These are phyloP conservation scores for Cryptosporidium tyzzeri DNA, from an alignment of 169 alveolate genomes.

Conservation along the genomic window DNA sequence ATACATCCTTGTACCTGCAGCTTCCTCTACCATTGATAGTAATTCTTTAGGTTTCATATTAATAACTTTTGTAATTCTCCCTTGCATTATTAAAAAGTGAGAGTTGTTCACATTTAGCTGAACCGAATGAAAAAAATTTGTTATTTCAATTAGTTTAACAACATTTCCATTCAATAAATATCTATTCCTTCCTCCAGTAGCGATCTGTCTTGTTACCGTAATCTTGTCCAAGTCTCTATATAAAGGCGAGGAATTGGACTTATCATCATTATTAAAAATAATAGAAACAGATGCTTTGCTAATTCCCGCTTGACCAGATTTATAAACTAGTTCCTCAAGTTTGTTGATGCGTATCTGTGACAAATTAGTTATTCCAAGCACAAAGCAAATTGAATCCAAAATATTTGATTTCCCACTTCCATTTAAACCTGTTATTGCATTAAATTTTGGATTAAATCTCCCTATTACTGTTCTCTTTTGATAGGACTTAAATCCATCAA, in stretches of 20 bases:
- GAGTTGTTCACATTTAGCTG: conserved; percentile 98
- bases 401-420: conserved; percentile 99
- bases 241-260: conserved; percentile 86
- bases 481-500: conserved; percentile 75
- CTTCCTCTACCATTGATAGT: conserved; percentile 96
- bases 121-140: conserved; percentile 93
- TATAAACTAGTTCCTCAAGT: conserved; percentile 96
- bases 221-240: conserved; percentile 88
- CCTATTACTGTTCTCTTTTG: conserved; percentile 87
- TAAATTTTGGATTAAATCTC: conserved; percentile 96
- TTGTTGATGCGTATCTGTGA: conserved; percentile 92
- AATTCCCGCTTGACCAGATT: conserved; percentile 98
- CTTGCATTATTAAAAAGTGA: conserved; percentile 98
- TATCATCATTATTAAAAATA: conserved; percentile 91
- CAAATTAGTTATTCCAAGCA: conserved; percentile 92
- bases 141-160: conserved; percentile 92
- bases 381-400: conserved; percentile 97
- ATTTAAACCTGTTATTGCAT: conserved; percentile 99
- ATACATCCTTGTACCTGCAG: conserved; percentile 97
- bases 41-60: conserved; percentile 98
- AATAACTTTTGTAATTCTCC: conserved; percentile 96
- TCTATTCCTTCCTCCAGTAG: conserved; percentile 94
- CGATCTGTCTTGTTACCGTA: conserved; percentile 93
- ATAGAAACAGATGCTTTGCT: conserved; percentile 98
- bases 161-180: conserved; percentile 95